Conservation (phyloP, 1,284 basidiomycete species). For the Sanghuangporus weigelae region DNA sequence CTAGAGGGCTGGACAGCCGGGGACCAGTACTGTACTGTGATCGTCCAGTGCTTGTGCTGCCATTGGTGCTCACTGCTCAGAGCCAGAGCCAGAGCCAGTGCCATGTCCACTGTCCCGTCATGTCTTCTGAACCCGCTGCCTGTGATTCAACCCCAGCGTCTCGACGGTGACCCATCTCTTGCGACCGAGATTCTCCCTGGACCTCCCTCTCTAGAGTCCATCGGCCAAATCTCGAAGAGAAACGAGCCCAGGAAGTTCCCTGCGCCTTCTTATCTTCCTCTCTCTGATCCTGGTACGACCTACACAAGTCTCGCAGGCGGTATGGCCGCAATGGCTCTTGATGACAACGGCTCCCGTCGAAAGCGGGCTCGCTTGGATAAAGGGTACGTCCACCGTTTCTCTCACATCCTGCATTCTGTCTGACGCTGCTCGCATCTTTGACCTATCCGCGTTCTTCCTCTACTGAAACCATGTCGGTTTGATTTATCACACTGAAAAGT, state of each 20-base stretch:
- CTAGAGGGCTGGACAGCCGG: not conserved
- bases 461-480: conserved; percentile 16
- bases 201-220: conserved; percentile 62
- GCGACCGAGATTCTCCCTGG: conserved; percentile 83
- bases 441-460: not conserved
- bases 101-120: conserved; percentile 15
- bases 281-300: conserved; percentile 76
- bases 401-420: not conserved
- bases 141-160: conserved; percentile 66
- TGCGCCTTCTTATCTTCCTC: conserved; percentile 66
- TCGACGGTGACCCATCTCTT: conserved; percentile 69
- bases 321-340: conserved; percentile 52
- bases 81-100: not conserved
- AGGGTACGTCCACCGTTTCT: conserved; percentile 44
- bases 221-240: conserved; percentile 60
- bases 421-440: not conserved
- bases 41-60: not conserved
- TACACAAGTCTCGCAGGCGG: conserved; percentile 58
- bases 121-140: conserved; percentile 33
- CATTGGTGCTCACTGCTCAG: not conserved
- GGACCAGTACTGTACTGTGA: not conserved
- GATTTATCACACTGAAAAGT: not conserved
- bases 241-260: conserved; percentile 71
- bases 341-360: conserved; percentile 55
- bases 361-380: conserved; percentile 70